phyloP scores from a whole-genome alignment of 75 land plant genomes.

The Sequoiadendron giganteum region DNA sequence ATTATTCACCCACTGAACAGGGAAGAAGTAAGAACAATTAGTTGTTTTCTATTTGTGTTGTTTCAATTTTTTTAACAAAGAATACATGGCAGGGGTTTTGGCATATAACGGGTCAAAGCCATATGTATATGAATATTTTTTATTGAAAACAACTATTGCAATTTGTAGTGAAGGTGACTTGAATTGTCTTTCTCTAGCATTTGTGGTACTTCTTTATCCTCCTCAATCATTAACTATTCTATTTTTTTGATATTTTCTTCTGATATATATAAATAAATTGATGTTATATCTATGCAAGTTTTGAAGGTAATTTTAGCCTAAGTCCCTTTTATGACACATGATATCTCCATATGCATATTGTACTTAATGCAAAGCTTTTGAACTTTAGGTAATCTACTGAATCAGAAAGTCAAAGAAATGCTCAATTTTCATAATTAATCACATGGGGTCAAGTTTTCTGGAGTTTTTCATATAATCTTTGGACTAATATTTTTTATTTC shows the following conservation, averaged over 20 bases:
- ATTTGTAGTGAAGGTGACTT: slow-evolving; percentile 59
- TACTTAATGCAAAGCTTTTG: not conserved
- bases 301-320: not conserved
- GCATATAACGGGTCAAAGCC: slow-evolving; percentile 46
- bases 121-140: slow-evolving; percentile 53
- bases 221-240: not conserved
- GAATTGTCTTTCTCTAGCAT: slow-evolving; percentile 64
- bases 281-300: not conserved
- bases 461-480: not conserved
- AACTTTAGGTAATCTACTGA: not conserved
- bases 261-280: not conserved
- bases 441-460: not conserved
- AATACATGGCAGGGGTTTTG: slow-evolving; percentile 46
- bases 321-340: not conserved
- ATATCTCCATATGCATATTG: not conserved
- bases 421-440: not conserved
- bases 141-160: slow-evolving; percentile 33
- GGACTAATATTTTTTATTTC: not conserved
- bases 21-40: not conserved
- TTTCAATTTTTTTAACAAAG: not conserved
- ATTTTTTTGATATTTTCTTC: not conserved
- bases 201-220: slow-evolving; percentile 48
- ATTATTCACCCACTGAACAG: not conserved
- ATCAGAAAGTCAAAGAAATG: not conserved
- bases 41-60: not conserved